A percentile compares a stretch with the other conserved stretches of the same genome.
phyloP scores from a whole-genome alignment of 352 stramenopile species.

The Globisporangium echinulatum region DNA sequence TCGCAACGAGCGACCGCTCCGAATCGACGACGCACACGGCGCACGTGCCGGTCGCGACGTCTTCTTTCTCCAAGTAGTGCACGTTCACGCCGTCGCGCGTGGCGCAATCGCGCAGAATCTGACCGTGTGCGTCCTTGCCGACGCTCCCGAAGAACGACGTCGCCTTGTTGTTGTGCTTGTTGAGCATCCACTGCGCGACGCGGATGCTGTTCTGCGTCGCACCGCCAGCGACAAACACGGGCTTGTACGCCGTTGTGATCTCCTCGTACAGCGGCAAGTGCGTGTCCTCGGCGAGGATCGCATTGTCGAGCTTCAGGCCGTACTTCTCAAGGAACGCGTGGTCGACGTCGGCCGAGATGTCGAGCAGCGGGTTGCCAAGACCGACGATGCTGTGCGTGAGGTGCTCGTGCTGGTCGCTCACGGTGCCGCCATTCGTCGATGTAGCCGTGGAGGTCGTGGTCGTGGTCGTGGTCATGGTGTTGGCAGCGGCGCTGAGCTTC shows the following conservation, averaged over 20 bases:
- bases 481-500: constrained; percentile 7
- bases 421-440: background rate
- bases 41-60: constrained; percentile 95
- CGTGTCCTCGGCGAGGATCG: constrained; percentile 97
- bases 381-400: constrained; percentile 86
- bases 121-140: constrained; percentile 93
- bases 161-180: constrained; percentile 67
- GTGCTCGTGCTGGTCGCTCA: constrained; percentile 30
- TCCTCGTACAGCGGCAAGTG: constrained; percentile 97
- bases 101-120: constrained; percentile 91
- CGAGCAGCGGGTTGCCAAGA: constrained; percentile 98
- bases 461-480: background rate
- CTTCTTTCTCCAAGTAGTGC: constrained; percentile 95
- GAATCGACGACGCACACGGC: constrained; percentile 95
- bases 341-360: constrained; percentile 95
- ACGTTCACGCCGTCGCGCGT: constrained; percentile 92
- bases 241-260: constrained; percentile 84
- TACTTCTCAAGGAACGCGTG: constrained; percentile 96
- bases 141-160: constrained; percentile 97
- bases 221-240: constrained; percentile 96
- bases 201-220: constrained; percentile 99
- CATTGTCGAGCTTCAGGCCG: constrained; percentile 92
- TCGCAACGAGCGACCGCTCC: constrained; percentile 96
- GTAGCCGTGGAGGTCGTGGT: background rate
- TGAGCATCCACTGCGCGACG: constrained; percentile 99